Conservation (phyloP, 352 stramenopile species). For the Peronospora tabacina region DNA sequence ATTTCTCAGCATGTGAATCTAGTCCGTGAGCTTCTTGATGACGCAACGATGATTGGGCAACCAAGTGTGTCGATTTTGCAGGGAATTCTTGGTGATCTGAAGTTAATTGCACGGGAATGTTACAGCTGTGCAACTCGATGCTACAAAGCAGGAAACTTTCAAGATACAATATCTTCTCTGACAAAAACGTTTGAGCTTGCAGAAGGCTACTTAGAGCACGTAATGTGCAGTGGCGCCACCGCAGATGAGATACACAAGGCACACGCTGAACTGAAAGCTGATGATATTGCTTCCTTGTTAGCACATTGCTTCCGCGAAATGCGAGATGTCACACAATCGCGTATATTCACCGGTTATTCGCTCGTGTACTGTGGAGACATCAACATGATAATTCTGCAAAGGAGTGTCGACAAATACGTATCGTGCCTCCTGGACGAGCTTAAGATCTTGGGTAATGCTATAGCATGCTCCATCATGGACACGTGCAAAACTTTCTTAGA, state of each 20-base stretch:
- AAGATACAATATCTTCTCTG: constrained; percentile 35
- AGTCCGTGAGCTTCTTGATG: constrained; percentile 33
- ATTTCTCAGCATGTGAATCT: constrained; percentile 27
- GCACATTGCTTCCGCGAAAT: constrained; percentile 47
- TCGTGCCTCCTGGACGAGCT: constrained; percentile 40
- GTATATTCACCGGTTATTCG: constrained; percentile 37
- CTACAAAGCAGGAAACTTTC: constrained; percentile 42
- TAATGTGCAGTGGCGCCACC: constrained; percentile 41
- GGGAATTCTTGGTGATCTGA: constrained; percentile 45
- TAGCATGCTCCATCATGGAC: constrained; percentile 2
- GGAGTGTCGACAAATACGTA: constrained; percentile 46
- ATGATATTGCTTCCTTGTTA: constrained; percentile 50
- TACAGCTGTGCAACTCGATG: constrained; percentile 44
- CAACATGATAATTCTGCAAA: constrained; percentile 16
- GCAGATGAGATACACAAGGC: constrained; percentile 29
- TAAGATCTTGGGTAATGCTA: not conserved
- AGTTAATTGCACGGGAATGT: constrained; percentile 50
- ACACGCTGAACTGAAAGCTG: constrained; percentile 45
- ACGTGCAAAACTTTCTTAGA: constrained; percentile 35
- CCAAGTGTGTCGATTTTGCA: constrained; percentile 24
- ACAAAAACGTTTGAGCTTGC: constrained; percentile 39
- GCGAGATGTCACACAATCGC: constrained; percentile 23
- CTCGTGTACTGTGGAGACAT: constrained; percentile 47
- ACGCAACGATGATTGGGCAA: constrained; percentile 28
- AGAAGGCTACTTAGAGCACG: constrained; percentile 55